Evolutionary conservation across 441 rosid genomes (phyloP).

Genomic region (Pelargonium myrrhifolium): DNA sequence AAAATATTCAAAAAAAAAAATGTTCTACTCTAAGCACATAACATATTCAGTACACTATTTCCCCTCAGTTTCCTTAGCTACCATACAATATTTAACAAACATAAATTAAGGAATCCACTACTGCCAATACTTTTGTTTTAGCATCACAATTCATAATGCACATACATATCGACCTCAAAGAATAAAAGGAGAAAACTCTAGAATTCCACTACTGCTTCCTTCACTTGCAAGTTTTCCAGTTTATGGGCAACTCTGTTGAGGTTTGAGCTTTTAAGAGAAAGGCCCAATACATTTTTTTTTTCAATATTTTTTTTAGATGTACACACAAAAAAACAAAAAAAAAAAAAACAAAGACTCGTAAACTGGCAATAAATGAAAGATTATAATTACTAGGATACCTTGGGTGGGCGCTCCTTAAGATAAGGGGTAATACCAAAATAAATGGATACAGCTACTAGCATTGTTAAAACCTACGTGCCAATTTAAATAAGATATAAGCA

Average conservation of each 20-base stretch:
- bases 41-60: not conserved
- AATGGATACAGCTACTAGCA: too few species aligned
- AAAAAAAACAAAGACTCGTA: too few species aligned
- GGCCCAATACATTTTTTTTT: too few species aligned
- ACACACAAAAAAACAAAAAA: too few species aligned
- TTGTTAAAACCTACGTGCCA: too few species aligned
- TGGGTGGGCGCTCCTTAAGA: too few species aligned
- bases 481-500: too few species aligned
- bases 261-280: not conserved
- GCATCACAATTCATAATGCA: not conserved
- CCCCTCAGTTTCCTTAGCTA: not conserved
- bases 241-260: not conserved
- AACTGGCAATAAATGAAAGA: too few species aligned
- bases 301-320: too few species aligned
- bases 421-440: too few species aligned
- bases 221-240: not conserved
- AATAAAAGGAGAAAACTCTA: not conserved
- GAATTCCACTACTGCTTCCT: not conserved
- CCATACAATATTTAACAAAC: not conserved
- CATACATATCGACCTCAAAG: not conserved
- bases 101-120: too few species aligned
- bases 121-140: not conserved
- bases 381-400: too few species aligned
- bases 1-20: not conserved
- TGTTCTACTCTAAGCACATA: not conserved